Percentiles rank a stretch among this genome's conserved stretches.
These are phyloP conservation scores for Camellia granthamiana DNA, from an alignment of 148 eudicot species.

Conservation along the genomic window DNA sequence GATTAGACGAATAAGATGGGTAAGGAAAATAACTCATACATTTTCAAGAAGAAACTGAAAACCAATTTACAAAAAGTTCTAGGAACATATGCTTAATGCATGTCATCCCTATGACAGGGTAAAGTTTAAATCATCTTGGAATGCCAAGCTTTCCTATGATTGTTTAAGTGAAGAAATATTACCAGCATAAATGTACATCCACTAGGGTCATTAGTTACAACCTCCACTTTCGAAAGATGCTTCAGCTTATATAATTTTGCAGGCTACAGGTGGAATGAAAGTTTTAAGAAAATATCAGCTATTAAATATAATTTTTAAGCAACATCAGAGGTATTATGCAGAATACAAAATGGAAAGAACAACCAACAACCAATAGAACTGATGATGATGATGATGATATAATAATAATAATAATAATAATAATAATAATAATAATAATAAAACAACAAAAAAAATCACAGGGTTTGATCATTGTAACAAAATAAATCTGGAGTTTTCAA, in stretches of 20 bases:
- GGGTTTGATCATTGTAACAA: too few relatives aligned
- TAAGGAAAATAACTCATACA: not conserved
- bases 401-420: too few relatives aligned
- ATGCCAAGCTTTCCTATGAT: not conserved
- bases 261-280: constrained; percentile 46
- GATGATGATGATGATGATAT: too few relatives aligned
- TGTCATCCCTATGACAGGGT: not conserved
- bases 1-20: not conserved
- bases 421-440: too few relatives aligned
- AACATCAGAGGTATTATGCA: constrained; percentile 1
- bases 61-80: not conserved
- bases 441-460: too few relatives aligned
- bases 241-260: constrained; percentile 90
- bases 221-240: constrained; percentile 92
- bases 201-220: constrained; percentile 74
- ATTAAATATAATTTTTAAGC: not conserved
- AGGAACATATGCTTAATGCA: not conserved
- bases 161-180: constrained; percentile 22
- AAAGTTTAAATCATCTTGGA: not conserved
- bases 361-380: not conserved
- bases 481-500: too few relatives aligned
- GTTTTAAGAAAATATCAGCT: not conserved
- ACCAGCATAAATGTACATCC: constrained; percentile 91
- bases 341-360: not conserved
- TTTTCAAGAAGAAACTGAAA: not conserved